Percentiles rank a stretch among this genome's conserved stretches.
phyloP scores from a whole-genome alignment of 306 rosid genomes.

The Cucurbita moschata region DNA sequence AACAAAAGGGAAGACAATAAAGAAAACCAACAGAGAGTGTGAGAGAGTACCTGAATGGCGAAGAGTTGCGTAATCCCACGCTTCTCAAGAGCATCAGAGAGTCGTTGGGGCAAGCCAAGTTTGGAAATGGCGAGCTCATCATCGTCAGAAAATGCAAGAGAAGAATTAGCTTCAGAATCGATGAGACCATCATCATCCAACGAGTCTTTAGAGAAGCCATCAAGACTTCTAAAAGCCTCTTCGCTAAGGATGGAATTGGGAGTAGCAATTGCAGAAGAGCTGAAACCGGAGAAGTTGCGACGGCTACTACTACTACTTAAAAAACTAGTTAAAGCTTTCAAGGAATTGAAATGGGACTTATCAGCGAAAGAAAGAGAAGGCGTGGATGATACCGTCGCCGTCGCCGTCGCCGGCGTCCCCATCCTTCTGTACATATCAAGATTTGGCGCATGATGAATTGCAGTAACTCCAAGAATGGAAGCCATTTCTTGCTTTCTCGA shows the following conservation, averaged over 20 bases:
- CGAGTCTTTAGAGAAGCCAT: slow-evolving; percentile 29
- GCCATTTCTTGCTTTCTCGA: slow-evolving; percentile 30
- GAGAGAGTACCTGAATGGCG: slow-evolving; percentile 68
- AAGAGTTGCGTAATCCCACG: slow-evolving; percentile 80
- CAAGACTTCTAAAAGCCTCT: slow-evolving; percentile 69
- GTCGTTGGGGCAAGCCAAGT: slow-evolving; percentile 53
- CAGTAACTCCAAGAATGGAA: slow-evolving; percentile 50
- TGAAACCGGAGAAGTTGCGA: slow-evolving; percentile 14
- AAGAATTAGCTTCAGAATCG: slow-evolving; percentile 18
- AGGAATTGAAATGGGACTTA: slow-evolving; percentile 36
- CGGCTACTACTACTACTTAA: background rate
- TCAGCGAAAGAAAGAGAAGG: slow-evolving; percentile 31
- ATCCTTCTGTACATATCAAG: slow-evolving; percentile 27
- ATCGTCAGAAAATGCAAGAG: background rate
- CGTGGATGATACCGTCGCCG: slow-evolving; percentile 13
- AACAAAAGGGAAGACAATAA: background rate
- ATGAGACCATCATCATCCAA: slow-evolving; percentile 9
- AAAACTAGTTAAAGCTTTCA: slow-evolving; percentile 20
- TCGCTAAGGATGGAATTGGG: slow-evolving; percentile 89
- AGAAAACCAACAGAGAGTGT: background rate
- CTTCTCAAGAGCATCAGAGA: slow-evolving; percentile 39
- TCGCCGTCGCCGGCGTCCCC: slow-evolving; percentile 5
- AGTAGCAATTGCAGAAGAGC: slow-evolving; percentile 64
- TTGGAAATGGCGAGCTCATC: slow-evolving; percentile 78
- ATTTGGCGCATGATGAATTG: slow-evolving; percentile 39